These are phyloP conservation scores for Talaromyces nanjingensis DNA, from an alignment of 495 filamentous ascomycete species.

Conservation along the genomic window DNA sequence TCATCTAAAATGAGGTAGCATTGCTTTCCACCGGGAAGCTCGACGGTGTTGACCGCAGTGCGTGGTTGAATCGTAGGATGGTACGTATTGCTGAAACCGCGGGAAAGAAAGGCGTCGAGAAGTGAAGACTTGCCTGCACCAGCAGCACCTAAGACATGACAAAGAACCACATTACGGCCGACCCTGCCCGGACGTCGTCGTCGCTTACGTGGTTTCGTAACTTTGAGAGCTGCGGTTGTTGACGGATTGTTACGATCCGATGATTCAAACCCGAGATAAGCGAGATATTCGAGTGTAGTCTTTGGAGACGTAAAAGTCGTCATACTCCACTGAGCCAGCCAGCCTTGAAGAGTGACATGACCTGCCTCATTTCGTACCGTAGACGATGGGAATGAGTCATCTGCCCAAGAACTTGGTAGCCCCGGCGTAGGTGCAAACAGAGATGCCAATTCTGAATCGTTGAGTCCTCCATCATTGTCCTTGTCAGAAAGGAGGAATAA, in stretches of 20 bases:
- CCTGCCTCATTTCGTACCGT: constrained; percentile 94
- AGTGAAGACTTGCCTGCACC: constrained; percentile 84
- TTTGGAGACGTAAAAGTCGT: constrained; percentile 94
- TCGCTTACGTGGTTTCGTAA: constrained; percentile 84
- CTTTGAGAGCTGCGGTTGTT: constrained; percentile 76
- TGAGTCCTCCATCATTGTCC: constrained; percentile 93
- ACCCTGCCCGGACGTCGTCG: constrained; percentile 73
- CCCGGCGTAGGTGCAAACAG: constrained; percentile 93
- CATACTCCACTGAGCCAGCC: constrained; percentile 99
- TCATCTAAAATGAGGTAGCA: constrained; percentile 95
- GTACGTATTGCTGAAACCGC: constrained; percentile 79
- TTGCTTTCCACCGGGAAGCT: constrained; percentile 92
- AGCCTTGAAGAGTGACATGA: constrained; percentile 92
- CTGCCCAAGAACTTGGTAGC: constrained; percentile 75
- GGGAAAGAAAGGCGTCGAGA: constrained; percentile 82
- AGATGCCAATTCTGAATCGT: constrained; percentile 71
- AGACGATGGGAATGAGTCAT: constrained; percentile 88
- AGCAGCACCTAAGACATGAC: constrained; percentile 82
- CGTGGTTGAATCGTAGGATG: constrained; percentile 91
- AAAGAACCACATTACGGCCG: constrained; percentile 92
- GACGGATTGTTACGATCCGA: constrained; percentile 56
- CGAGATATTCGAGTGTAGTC: constrained; percentile 90
- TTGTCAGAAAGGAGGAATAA: constrained; percentile 92
- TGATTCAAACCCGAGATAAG: constrained; percentile 83
- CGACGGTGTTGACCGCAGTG: constrained; percentile 91